Base-by-base conservation (phyloP, 2,329 filamentous ascomycete species). In the Didymosphaeria variabile region DNA sequence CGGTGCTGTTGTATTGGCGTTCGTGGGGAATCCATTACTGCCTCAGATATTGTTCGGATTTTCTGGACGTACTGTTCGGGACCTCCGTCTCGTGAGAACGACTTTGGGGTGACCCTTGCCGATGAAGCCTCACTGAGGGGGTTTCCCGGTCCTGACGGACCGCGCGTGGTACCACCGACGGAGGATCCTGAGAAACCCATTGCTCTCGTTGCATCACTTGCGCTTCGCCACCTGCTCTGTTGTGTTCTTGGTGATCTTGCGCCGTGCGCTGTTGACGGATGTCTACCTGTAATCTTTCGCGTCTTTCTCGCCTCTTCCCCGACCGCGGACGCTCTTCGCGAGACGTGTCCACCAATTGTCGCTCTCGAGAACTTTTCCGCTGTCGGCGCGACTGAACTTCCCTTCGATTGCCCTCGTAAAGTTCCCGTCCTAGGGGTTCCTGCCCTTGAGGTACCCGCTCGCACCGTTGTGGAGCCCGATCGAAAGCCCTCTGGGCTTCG, bases 261-360 rank as follows among this genome's bases (percentile, higher is more conserved):
- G 21, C 55, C 56, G 34, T 56, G 52, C 26, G 63, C 57, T 38
- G 46, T 60, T 51, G 63, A 63, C 23, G 51, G 58, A 32, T 61
- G 58, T 55, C 54, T 29, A 23, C 50, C 47, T 19, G 29, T 21
- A 23, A 54, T 19, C 34, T 56, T 44, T 59, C 49, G 47, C 45
- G 47, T 38, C 32, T 36, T 32, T 29, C 21, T 21, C 32, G 31
- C 13, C 36, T 26, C 31, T 26, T 53, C 54, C 49, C 31, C 49
- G 17, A 29, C 2, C 23, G 34, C 12, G 13, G 44, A 50, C 15
- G 19, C 21, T 45, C 26, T 29, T 10, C 17, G 32, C 17, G 36
- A 45, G 7, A 19, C 3, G 12, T 44, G 6, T 38, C 26, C 38
- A 15, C n/a, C 36, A 50, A 21, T 38, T 26, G 17, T 17, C 19